Conservation (phyloP, 1,139 yeast genomes). For the Spencermartinsiella ligniputridi region DNA sequence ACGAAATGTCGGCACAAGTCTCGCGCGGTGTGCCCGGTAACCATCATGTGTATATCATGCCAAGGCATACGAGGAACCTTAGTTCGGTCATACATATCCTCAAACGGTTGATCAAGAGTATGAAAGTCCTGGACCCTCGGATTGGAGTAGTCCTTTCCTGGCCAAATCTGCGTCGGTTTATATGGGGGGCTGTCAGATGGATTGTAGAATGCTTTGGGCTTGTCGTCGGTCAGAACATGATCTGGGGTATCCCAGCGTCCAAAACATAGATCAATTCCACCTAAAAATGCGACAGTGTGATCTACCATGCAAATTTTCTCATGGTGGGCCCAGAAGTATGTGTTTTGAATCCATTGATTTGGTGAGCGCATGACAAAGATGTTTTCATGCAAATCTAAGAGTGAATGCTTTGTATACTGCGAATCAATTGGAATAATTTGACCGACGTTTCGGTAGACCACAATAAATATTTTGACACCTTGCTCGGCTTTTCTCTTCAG, state of each 20-base stretch:
- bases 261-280: constrained; percentile 93
- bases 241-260: constrained; percentile 97
- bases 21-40: constrained; percentile 93
- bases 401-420: constrained; percentile 86
- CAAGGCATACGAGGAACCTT: constrained; percentile 94
- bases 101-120: constrained; percentile 79
- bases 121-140: constrained; percentile 88
- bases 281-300: constrained; percentile 82
- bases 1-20: constrained; percentile 92
- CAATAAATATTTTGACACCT: constrained; percentile 90
- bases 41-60: constrained; percentile 98
- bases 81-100: constrained; percentile 84
- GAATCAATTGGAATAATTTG: constrained; percentile 92
- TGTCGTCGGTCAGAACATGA: constrained; percentile 82
- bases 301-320: constrained; percentile 88
- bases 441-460: constrained; percentile 94
- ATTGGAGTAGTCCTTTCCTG: constrained; percentile 96
- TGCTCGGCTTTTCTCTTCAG: constrained; percentile 87
- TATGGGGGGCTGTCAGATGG: constrained; percentile 15
- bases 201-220: constrained; percentile 38
- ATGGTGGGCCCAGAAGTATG: constrained; percentile 98
- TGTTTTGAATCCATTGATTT: constrained; percentile 87
- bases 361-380: constrained; percentile 93
- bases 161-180: constrained; percentile 59
- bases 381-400: constrained; percentile 79